These are phyloP conservation scores for Cetradonia linearis DNA, from an alignment of 495 filamentous ascomycete genomes.

Conservation along the genomic window DNA sequence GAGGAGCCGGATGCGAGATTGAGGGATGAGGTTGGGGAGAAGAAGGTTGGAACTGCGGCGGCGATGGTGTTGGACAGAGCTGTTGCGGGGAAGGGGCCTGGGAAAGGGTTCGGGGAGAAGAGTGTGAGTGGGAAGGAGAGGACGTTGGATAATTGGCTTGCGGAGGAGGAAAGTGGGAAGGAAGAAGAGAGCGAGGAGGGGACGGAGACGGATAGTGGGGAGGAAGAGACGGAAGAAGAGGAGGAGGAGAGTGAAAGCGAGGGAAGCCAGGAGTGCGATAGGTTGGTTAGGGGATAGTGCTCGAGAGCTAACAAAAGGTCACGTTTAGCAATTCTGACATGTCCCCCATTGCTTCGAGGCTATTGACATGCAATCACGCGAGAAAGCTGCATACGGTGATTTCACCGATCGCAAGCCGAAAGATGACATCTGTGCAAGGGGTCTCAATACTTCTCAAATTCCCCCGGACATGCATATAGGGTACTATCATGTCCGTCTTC, in stretches of 20 bases:
- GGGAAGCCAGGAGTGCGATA: conserved; percentile 26
- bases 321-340: not conserved
- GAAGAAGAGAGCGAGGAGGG: conserved; percentile 31
- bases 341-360: not conserved
- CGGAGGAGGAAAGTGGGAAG: conserved; percentile 45
- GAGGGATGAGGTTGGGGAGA: conserved; percentile 41
- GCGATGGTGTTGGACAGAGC: conserved; percentile 56
- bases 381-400: not conserved
- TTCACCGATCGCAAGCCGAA: too few relatives aligned
- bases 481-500: too few relatives aligned
- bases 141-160: conserved; percentile 84
- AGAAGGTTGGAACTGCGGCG: conserved; percentile 35
- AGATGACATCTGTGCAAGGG: too few relatives aligned
- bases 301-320: not conserved
- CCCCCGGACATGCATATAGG: too few relatives aligned
- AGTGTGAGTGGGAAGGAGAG: conserved; percentile 38
- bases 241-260: conserved; percentile 41
- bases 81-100: conserved; percentile 34
- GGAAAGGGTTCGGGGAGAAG: conserved; percentile 28
- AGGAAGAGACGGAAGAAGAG: conserved; percentile 42
- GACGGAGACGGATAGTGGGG: conserved; percentile 26
- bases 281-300: conserved; percentile 9
- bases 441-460: too few relatives aligned
- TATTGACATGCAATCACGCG: not conserved
- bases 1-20: conserved; percentile 67